These are phyloP conservation scores for Trametes maxima DNA, from an alignment of 768 basidiomycete species.

Conservation along the genomic window DNA sequence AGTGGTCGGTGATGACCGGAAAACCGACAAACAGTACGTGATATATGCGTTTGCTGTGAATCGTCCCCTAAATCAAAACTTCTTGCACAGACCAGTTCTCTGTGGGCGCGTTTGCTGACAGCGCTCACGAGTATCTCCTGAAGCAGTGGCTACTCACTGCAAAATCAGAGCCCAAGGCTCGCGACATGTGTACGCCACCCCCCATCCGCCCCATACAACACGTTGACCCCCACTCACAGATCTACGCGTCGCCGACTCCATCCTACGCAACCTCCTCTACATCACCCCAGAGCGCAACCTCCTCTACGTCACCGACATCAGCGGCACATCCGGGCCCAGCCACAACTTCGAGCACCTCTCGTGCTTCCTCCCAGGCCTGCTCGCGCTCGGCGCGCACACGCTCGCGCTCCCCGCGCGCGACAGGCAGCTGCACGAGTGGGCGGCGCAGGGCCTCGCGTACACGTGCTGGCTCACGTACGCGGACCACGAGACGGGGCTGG, in stretches of 20 bases:
- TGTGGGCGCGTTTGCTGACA: slow-evolving; percentile 70
- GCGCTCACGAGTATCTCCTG: slow-evolving; percentile 77
- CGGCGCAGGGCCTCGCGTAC: slow-evolving; percentile 72
- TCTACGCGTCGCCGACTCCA: slow-evolving; percentile 58
- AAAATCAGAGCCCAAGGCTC: slow-evolving; percentile 58
- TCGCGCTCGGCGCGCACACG: slow-evolving; percentile 70
- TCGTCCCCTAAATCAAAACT: not conserved
- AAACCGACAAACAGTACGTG: slow-evolving; percentile 25
- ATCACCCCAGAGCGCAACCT: slow-evolving; percentile 65
- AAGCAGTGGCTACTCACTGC: slow-evolving; percentile 75
- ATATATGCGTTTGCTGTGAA: not conserved
- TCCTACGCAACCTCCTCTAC: slow-evolving; percentile 66
- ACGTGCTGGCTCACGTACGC: slow-evolving; percentile 76
- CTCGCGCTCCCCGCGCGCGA: slow-evolving; percentile 55
- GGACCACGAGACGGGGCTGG: slow-evolving; percentile 69
- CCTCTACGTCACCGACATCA: slow-evolving; percentile 70
- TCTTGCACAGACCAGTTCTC: slow-evolving; percentile 41
- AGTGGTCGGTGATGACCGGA: slow-evolving; percentile 22
- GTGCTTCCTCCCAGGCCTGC: slow-evolving; percentile 77
- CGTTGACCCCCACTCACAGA: slow-evolving; percentile 41
- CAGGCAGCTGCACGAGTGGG: slow-evolving; percentile 67
- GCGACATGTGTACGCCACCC: slow-evolving; percentile 62
- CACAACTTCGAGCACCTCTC: slow-evolving; percentile 77
- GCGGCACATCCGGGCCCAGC: slow-evolving; percentile 29
- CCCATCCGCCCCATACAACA: not conserved